Percentiles rank a stretch among this genome's conserved stretches.
phyloP scores from a whole-genome alignment of 495 filamentous ascomycete genomes.

The Tuber magnatum region DNA sequence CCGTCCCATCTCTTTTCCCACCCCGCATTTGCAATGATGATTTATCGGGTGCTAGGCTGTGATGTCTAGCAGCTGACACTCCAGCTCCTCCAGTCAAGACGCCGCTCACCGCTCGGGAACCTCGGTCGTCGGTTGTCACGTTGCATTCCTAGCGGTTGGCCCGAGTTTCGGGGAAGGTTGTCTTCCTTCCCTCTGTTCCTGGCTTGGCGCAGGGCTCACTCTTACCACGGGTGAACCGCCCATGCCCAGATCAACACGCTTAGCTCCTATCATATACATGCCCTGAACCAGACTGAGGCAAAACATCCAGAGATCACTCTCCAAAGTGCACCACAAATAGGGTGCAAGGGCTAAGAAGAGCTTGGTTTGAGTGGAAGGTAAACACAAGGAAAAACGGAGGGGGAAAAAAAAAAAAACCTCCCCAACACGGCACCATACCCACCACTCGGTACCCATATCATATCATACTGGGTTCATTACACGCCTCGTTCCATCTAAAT shows the following conservation, averaged over 20 bases:
- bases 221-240: background rate
- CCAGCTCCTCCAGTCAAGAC: background rate
- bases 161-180: background rate
- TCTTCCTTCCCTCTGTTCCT: background rate
- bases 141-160: background rate
- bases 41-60: background rate
- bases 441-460: too few relatives aligned
- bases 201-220: background rate
- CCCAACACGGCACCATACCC: background rate
- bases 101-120: background rate
- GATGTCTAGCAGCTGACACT: background rate
- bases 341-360: conserved; percentile 1
- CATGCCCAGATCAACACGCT: background rate
- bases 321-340: background rate
- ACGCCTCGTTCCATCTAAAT: background rate
- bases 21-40: background rate
- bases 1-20: background rate
- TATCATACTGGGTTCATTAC: background rate
- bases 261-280: background rate
- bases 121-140: background rate
- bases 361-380: background rate
- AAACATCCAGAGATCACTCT: background rate
- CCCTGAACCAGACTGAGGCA: background rate
- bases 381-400: background rate
- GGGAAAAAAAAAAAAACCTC: background rate